phyloP scores from a whole-genome alignment of 2,329 filamentous ascomycete genomes.

The Hymenoscyphus fructigenus region DNA sequence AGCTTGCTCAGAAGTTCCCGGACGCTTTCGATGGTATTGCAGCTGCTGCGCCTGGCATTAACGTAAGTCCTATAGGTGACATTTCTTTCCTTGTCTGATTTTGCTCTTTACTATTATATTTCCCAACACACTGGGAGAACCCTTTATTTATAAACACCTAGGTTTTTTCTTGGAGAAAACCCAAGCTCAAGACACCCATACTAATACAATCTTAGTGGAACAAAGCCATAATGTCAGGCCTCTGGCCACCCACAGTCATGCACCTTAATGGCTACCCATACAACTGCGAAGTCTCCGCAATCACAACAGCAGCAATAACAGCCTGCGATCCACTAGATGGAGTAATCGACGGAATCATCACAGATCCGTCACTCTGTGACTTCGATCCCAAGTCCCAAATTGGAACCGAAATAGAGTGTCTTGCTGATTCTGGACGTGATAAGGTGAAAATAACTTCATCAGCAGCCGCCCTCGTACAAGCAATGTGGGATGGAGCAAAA shows the following conservation, averaged over 20 bases:
- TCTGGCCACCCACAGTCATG: slow-evolving; percentile 22
- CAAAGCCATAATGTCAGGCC: not conserved
- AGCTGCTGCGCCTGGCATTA: slow-evolving; percentile 41
- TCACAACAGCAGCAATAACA: slow-evolving; percentile 14
- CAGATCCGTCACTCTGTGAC: slow-evolving; percentile 13
- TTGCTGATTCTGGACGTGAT: slow-evolving; percentile 7
- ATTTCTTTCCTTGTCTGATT: not conserved
- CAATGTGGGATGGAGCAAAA: slow-evolving; percentile 12
- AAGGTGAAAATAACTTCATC: slow-evolving; percentile 11
- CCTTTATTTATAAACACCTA: too few species aligned
- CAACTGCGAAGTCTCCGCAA: slow-evolving; percentile 19
- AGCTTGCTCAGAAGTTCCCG: slow-evolving; percentile 40
- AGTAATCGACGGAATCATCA: slow-evolving; percentile 22
- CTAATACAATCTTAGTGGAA: not conserved
- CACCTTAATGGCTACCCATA: slow-evolving; percentile 11
- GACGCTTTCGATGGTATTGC: slow-evolving; percentile 42
- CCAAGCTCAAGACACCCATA: too few species aligned
- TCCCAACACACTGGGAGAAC: too few species aligned
- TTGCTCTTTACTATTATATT: not conserved
- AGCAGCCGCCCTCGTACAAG: slow-evolving; percentile 10
- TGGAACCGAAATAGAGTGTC: slow-evolving; percentile 14
- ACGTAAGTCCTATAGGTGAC: slow-evolving; percentile 17
- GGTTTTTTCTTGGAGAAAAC: too few species aligned
- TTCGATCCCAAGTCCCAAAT: slow-evolving; percentile 19
- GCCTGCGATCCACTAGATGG: slow-evolving; percentile 24